Base-by-base conservation (phyloP, 2,329 filamentous ascomycete genomes). In the Exophiala oligosperma region DNA sequence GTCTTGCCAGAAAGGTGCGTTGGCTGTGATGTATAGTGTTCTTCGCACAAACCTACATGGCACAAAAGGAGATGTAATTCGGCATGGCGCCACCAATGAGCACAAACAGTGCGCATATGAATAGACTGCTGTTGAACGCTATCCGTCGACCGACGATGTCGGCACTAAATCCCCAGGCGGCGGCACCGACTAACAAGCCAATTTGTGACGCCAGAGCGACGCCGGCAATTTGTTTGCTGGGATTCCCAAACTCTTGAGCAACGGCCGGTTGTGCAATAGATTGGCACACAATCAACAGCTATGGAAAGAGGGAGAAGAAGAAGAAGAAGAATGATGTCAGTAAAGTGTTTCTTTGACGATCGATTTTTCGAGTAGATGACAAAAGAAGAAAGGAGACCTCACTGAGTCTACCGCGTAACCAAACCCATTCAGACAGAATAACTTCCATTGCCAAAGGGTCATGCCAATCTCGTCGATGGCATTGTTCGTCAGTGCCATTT, bases 161-260 rank as follows among this genome's bases (percentile, higher is more conserved):
- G 21, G 85, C 86, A 2, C 79, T 79, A 29, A 88, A 73, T 1
- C 87, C 87, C 86, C 86, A 90, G 72, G 89, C 87, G 23, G 88
- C 69, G 12, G 75, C 75, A 9, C 76, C 76, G 1, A 73, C 66
- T 1, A 77, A 65, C 51, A 78, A 66, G 14, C 75, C 76, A 6
- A 76, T 67, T 49, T 77, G 73, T 3, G 72, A 71, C 3, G 73
- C 75, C 3, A 77, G 65, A 3, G 73, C 69, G 26, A 76, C 64
- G 1, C 75, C 74, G n/a, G 62, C 59, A 40, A 60, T 57, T 24
- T 57, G 50, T 29, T 53, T 53, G 49, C 53, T 61, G 23, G 61
- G 59, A n/a, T 57, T 61, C 1, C 59, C 61, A 40, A 61, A 59
- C 32, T 61, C 55, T 29, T 61, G 59, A 12, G 52, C 48, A 49